A percentile compares a stretch with the other conserved stretches of the same genome.
These are phyloP conservation scores for Ceratobasidium sp. DNA, from an alignment of 1,284 basidiomycete genomes.

Conservation along the genomic window DNA sequence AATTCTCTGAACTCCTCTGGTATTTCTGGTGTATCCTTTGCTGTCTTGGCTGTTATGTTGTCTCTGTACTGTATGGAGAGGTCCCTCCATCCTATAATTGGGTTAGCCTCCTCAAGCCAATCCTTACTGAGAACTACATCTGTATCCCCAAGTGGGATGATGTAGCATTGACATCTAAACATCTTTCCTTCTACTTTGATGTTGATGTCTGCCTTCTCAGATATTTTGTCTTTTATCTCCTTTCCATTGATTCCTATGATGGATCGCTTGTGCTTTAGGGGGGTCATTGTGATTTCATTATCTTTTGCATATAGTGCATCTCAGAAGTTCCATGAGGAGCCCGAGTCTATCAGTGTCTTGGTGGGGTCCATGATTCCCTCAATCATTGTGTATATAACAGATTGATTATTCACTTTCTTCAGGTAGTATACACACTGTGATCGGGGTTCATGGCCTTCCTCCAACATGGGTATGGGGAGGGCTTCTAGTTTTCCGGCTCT, in stretches of 20 bases:
- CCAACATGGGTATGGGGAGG: constrained; percentile 11
- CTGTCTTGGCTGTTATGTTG: background rate
- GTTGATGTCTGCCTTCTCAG: background rate
- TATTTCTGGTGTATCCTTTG: no score
- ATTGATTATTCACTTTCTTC: background rate
- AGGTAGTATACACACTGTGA: constrained; percentile 4
- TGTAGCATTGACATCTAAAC: background rate
- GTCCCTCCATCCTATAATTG: background rate
- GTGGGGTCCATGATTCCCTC: background rate
- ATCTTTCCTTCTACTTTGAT: background rate
- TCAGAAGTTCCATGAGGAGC: background rate
- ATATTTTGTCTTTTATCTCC: background rate
- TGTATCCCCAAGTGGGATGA: background rate
- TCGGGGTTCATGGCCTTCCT: background rate
- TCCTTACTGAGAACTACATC: background rate
- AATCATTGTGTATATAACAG: background rate
- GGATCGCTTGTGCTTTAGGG: background rate
- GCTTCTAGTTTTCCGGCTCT: constrained; percentile 17
- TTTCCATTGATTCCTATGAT: background rate
- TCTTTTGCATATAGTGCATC: background rate
- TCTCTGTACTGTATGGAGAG: background rate
- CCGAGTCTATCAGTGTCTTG: constrained; percentile 8
- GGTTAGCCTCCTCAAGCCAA: background rate
- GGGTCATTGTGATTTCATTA: background rate
- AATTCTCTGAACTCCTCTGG: background rate